These are phyloP conservation scores for Aureobasidium subglaciale DNA, from an alignment of 2,329 filamentous ascomycete genomes.

Conservation along the genomic window DNA sequence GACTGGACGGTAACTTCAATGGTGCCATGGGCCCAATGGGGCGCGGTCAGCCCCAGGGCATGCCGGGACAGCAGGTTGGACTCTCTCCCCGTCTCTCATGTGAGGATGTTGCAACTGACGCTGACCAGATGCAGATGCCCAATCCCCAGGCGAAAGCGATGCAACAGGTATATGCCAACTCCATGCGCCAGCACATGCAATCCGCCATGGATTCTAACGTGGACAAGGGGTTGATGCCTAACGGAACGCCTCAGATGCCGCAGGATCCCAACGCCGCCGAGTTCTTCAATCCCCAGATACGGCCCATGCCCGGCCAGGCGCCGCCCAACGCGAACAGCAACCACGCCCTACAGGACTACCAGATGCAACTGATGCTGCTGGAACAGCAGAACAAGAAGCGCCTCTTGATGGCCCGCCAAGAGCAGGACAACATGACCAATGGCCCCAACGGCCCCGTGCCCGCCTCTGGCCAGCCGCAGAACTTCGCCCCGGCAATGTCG, in stretches of 20 bases:
- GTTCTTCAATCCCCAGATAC: slow-evolving; percentile 46
- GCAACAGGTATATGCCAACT: slow-evolving; percentile 59
- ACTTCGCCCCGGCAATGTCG: slow-evolving; percentile 52
- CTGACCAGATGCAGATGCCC: slow-evolving; percentile 13
- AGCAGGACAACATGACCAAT: slow-evolving; percentile 61
- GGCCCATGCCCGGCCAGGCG: slow-evolving; percentile 22
- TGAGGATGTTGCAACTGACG: background rate
- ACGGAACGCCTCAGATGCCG: slow-evolving; percentile 55
- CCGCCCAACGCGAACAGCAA: slow-evolving; percentile 53
- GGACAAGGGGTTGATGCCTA: slow-evolving; percentile 59
- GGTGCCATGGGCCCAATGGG: slow-evolving; percentile 64
- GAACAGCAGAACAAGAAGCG: slow-evolving; percentile 86
- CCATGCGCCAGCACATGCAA: slow-evolving; percentile 75
- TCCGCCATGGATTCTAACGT: slow-evolving; percentile 65
- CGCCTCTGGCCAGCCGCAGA: slow-evolving; percentile 44
- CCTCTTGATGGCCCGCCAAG: slow-evolving; percentile 72
- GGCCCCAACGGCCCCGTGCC: slow-evolving; percentile 39
- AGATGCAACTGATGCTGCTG: slow-evolving; percentile 81
- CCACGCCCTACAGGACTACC: slow-evolving; percentile 77
- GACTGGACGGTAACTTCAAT: slow-evolving; percentile 71
- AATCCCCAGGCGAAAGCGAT: slow-evolving; percentile 9
- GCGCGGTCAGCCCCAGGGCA: slow-evolving; percentile 58
- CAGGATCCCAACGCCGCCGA: slow-evolving; percentile 61
- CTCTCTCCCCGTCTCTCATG: background rate
- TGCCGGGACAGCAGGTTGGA: slow-evolving; percentile 58